phyloP scores from a whole-genome alignment of 1,284 basidiomycete species.

The Leucoagaricus sp. region DNA sequence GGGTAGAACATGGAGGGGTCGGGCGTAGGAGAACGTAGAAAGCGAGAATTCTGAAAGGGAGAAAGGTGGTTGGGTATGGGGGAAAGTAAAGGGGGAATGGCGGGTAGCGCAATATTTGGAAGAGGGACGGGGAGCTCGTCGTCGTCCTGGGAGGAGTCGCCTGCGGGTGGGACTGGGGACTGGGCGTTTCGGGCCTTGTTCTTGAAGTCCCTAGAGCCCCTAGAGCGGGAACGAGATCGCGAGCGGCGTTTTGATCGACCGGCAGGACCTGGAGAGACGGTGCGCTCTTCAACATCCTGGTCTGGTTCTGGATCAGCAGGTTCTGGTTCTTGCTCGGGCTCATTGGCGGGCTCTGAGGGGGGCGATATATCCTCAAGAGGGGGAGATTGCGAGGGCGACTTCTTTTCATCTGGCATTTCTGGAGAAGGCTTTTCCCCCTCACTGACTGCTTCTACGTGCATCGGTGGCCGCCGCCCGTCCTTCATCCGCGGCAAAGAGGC shows the following conservation, averaged over 20 bases:
- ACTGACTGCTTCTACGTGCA: slow-evolving; percentile 77
- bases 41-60: slow-evolving; percentile 49
- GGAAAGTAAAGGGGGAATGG: slow-evolving; percentile 54
- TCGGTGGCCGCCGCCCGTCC: slow-evolving; percentile 80
- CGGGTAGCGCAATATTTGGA: slow-evolving; percentile 40
- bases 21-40: slow-evolving; percentile 57
- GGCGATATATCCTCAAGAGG: slow-evolving; percentile 19
- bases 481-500: slow-evolving; percentile 88
- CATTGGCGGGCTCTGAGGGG: slow-evolving; percentile 22
- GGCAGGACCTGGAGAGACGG: slow-evolving; percentile 36
- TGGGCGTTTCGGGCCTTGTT: slow-evolving; percentile 50
- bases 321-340: slow-evolving; percentile 22
- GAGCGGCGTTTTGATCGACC: slow-evolving; percentile 61
- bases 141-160: slow-evolving; percentile 68
- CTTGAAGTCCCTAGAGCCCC: slow-evolving; percentile 73
- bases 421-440: slow-evolving; percentile 60
- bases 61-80: slow-evolving; percentile 65
- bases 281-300: slow-evolving; percentile 31
- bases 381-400: slow-evolving; percentile 9
- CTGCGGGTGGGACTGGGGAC: slow-evolving; percentile 45
- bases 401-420: slow-evolving; percentile 7
- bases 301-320: slow-evolving; percentile 35
- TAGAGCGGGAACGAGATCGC: slow-evolving; percentile 73
- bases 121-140: slow-evolving; percentile 47
- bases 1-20: slow-evolving; percentile 58